A percentile compares a stretch with the other conserved stretches of the same genome.
Conservation (phyloP, 352 stramenopile genomes). For the Plasmopara viticola region DNA sequence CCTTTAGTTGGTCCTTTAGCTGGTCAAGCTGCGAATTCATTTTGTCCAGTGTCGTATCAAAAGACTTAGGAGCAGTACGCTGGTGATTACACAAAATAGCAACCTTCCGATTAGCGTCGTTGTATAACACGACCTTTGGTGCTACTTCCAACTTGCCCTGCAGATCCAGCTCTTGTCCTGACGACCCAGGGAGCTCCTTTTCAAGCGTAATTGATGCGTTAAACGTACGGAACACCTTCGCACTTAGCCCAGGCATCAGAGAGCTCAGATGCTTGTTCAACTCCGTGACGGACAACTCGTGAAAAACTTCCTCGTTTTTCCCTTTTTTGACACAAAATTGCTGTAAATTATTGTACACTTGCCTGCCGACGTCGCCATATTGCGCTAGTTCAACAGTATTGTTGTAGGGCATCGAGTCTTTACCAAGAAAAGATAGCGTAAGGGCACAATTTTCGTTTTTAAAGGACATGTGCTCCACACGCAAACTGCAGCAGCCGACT, state of each 20-base stretch:
- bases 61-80: conserved; percentile 95
- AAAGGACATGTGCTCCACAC: conserved; percentile 98
- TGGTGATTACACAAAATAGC: conserved; percentile 99
- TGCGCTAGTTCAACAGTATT: conserved; percentile 96
- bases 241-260: conserved; percentile 98
- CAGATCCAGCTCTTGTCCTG: conserved; percentile 41
- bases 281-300: conserved; percentile 92
- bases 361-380: conserved; percentile 85
- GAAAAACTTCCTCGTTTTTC: conserved; percentile 96
- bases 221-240: conserved; percentile 99
- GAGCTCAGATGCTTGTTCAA: conserved; percentile 98
- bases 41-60: conserved; percentile 92
- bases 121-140: conserved; percentile 97
- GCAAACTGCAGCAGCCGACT: conserved; percentile 98
- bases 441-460: conserved; percentile 89
- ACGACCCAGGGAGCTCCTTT: conserved; percentile 86
- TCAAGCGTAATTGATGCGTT: conserved; percentile 99
- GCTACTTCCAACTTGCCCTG: conserved; percentile 59
- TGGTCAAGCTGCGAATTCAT: conserved; percentile 90
- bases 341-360: conserved; percentile 95
- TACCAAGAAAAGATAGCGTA: conserved; percentile 99
- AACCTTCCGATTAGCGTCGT: conserved; percentile 99
- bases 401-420: conserved; percentile 99
- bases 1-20: conserved; percentile 92
- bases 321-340: conserved; percentile 96